A percentile compares a stretch with the other conserved stretches of the same genome.
phyloP scores from a whole-genome alignment of 78 protist genomes.

The Polysphondylium violaceum region DNA sequence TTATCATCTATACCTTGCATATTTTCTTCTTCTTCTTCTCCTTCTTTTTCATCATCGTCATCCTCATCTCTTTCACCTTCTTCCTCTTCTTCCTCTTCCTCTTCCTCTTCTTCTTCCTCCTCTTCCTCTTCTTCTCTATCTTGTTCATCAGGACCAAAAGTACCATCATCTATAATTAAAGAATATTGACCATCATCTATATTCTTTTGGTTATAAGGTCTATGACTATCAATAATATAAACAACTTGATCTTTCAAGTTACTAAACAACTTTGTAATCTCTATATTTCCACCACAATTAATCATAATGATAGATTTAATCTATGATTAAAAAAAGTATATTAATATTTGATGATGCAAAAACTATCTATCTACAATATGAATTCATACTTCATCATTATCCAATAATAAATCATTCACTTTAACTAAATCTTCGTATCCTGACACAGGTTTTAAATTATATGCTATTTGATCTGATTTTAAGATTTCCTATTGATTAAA shows the following conservation, averaged over 20 bases:
- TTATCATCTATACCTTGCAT: neutral
- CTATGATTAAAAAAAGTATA: neutral
- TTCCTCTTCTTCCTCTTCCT: constrained; percentile 6
- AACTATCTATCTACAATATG: too few species aligned
- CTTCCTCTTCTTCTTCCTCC: constrained; percentile 10
- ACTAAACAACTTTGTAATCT: constrained; percentile 25
- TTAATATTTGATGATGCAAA: neutral
- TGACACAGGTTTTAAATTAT: constrained; percentile 52
- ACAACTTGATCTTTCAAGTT: constrained; percentile 52
- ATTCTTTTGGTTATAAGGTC: constrained; percentile 54
- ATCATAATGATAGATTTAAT: constrained; percentile 57
- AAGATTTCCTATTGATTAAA: constrained; percentile 39
- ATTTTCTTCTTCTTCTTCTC: constrained; percentile 7
- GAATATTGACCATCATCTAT: constrained; percentile 1
- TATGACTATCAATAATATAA: constrained; percentile 73
- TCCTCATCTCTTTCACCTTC: constrained; percentile 29
- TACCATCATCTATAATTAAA: constrained; percentile 67
- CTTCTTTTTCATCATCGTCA: neutral
- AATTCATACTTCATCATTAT: constrained; percentile 59
- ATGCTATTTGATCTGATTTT: constrained; percentile 65
- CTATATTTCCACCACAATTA: constrained; percentile 79
- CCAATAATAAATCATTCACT: constrained; percentile 16
- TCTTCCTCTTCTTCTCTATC: constrained; percentile 1
- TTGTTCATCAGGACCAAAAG: neutral
- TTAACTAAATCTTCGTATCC: constrained; percentile 21